Conservation (phyloP, 2,329 filamentous ascomycete genomes). For the Alternaria sp. region DNA sequence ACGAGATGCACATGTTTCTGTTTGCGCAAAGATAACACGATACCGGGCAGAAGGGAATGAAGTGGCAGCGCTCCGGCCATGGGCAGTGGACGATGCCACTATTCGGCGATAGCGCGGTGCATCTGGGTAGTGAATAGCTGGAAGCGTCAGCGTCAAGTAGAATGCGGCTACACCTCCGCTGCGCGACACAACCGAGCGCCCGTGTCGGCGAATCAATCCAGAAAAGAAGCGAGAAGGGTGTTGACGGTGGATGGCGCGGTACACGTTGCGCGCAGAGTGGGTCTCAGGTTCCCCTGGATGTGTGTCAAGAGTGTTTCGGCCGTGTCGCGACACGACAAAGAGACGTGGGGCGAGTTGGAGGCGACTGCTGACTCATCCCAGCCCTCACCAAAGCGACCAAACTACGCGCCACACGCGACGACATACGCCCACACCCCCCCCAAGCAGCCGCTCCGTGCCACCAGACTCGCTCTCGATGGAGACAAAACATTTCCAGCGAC, state of each 20-base stretch:
- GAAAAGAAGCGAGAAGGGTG: conserved; percentile 21
- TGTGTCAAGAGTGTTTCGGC: conserved; percentile 41
- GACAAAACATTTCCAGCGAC: conserved; percentile 10
- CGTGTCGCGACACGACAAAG: conserved; percentile 33
- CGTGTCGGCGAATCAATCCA: conserved; percentile 31
- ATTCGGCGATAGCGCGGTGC: conserved; percentile 19
- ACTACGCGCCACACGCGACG: conserved; percentile 20
- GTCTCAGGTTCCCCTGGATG: conserved; percentile 29
- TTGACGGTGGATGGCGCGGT: conserved; percentile 42
- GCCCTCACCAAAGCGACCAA: conserved; percentile 13
- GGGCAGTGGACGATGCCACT: conserved; percentile 9
- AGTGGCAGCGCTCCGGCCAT: conserved; percentile 10
- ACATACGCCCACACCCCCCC: conserved; percentile 8
- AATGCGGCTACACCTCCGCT: conserved; percentile 20
- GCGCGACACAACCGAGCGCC: conserved; percentile 13
- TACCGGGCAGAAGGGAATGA: conserved; percentile 7
- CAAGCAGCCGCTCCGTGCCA: conserved; percentile 21
- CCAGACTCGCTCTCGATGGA: conserved; percentile 7
- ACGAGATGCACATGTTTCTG: background rate
- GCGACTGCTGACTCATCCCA: conserved; percentile 25
- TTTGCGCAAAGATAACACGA: conserved; percentile 1
- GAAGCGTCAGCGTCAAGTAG: conserved; percentile 13
- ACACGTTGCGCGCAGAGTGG: conserved; percentile 31
- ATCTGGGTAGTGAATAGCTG: conserved; percentile 15
- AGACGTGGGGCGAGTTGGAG: conserved; percentile 21